Base-by-base conservation (phyloP, 2,329 filamentous ascomycete genomes). In the Pseudogymnoascus sp. region DNA sequence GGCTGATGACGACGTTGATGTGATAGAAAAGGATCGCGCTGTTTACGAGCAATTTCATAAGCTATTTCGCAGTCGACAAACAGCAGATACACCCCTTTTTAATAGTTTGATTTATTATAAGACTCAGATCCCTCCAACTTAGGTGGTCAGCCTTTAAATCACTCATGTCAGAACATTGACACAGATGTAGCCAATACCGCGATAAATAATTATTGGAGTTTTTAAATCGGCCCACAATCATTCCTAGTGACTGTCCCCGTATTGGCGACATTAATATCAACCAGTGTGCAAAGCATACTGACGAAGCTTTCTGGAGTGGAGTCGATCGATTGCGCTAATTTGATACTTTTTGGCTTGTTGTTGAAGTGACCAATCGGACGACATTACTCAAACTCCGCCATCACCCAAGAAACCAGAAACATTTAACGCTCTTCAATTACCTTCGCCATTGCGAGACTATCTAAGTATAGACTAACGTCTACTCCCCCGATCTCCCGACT, bases 381-480 rank as follows among this genome's bases (percentile, higher is more conserved):
- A 30, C 43, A 15, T 15, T 15, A 15, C 14, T 14, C 4, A 18
- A 53, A 15, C n/a, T 28, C 41, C 41, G 22, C n/a, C 22, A 47
- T 8, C n/a, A 12, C 25, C n/a, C 8, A 25, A 6, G 25, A 15
- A 30, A 3, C n/a, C 18, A 4, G 8, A 30, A 18, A 5, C 3
- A 53, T 12, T 53, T 20, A 53, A 1, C 47, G 47, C n/a, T 53
- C 47, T 18, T 33, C n/a, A 53, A 53, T 53, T 53, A 74, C 30
- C 14, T 68, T 65, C 18, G 47, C 57, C 71, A 72, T 68, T 0
- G 69, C 68, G 33, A 65, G 65, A 35, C 62, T 63, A 43, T 73
- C 70, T 20, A 75, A 62, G 63, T 70, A 73, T 0, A 76, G 35
- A 41, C 67, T 69, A 2, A 75, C 67, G 62, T 76, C 74, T 12